Evolutionary conservation across 306 rosid genomes (phyloP), one percentile per base, ranked within the genome.

Genomic region (Vachellia pachyceras): DNA sequence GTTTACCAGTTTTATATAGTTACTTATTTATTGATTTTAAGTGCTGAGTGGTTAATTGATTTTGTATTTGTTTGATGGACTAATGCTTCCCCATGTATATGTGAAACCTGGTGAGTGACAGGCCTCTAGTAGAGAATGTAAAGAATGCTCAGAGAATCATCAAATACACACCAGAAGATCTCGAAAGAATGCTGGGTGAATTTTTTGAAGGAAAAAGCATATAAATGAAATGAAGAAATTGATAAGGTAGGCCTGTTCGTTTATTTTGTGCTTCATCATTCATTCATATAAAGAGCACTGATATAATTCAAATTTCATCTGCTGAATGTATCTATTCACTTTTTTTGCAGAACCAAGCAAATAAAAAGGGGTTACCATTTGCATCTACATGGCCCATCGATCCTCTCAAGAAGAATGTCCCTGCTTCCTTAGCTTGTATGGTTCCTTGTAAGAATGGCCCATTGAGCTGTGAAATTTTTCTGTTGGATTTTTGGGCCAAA

Each of bases 181-280:
- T 91, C 5, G 99, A 95, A 55, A 79, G 94, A n/a, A 95, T 95
- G 98, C 70, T 95, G 80, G 97, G 97, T 10, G 99, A 95, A 63
- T 95, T 95, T 87, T 95, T 95, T 23, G 99, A 95, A 84, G 99
- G 99, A 50, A 95, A 90, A 86, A 93, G 80, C 77, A 42, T 89
- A 42, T 89, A 84, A 90, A 54, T 6, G 99, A 95, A 73, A 90
- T 20, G 25, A 66, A 7, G 47, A 29, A 42, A 63, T 14, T 41
- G 11, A 79, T 64, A n/a, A 60, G 81, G 86, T 78, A 63, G 13
- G 67, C 15, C 7, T 60, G 2, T 42, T 60, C 49, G 2, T 42
- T 60, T 60, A 25, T 39, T 11, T 50, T 29, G 54, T 49, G 67
- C 35, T 50, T 52, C 49, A 35, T 60, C 74, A 13, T 73, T 60